Evolutionary conservation across 345 rosid species (phyloP), one percentile per base, ranked within the genome.

Genomic region (Crucihimalaya himalaica): DNA sequence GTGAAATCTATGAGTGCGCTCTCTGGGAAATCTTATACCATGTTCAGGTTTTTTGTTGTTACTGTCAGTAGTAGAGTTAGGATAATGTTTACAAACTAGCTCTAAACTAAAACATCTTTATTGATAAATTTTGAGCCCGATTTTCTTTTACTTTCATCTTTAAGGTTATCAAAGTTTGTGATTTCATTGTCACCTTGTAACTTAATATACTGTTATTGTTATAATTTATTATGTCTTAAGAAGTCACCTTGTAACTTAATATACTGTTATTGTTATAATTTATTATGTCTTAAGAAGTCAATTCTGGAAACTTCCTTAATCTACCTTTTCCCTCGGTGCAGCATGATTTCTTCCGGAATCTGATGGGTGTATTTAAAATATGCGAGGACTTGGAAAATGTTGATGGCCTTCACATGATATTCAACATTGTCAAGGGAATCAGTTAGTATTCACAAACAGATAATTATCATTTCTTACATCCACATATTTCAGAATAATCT

Each of bases 351-450:
- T 87, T 96, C 80, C 85, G 79, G 60, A 90, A 88, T 84, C 82
- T 96, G 82, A 87, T 89, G 93, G 86, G 81, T 28, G 79, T 96
- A 31, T 96, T 96, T 66, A 87, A 84, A 81, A 83, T 90, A 20
- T 92, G 98, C 51, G 99, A 96, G 77, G 99, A 92, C 73, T 72
- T 89, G 79, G 92, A 90, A 67, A 89, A 89, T 73, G 78, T 82
- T 68, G 98, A 93, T 63, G 91, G 91, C 66, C 97, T 96, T 65
- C 98, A 90, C 83, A 83, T 92, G 96, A 89, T 92, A 73, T 96
- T 83, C 78, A 96, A 90, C 83, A 91, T 89, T 59, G 85, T 96
- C 82, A 89, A 84, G 83, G 97, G 97, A 75, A 90, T 96, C 78
- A 84, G 98, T 96, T 48, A 84, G 90, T 84, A 79, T 58, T 72